Conservation (phyloP, 2,329 filamentous ascomycete genomes). For the Decorospora gaudefroyi region DNA sequence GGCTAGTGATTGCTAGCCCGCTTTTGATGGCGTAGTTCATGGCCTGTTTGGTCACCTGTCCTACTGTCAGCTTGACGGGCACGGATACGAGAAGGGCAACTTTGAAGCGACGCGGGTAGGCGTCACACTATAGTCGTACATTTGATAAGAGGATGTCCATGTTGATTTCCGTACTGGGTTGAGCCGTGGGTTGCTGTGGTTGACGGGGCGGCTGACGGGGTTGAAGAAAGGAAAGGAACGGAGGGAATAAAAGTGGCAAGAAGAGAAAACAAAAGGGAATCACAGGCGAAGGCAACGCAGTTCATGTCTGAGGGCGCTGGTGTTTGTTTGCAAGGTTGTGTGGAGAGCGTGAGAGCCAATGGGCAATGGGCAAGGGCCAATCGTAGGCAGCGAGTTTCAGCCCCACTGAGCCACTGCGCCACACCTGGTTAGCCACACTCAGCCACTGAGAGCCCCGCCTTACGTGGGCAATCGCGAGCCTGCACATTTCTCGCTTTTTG, state of each 20-base stretch:
- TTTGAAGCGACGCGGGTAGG: not conserved
- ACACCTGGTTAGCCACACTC: constrained; percentile 22
- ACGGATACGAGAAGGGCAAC: not conserved
- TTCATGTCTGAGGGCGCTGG: constrained; percentile 6
- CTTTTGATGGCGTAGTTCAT: constrained; percentile 90
- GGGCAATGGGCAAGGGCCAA: constrained; percentile 32
- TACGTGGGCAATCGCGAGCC: constrained; percentile 27
- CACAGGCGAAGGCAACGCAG: not conserved
- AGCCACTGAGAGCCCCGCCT: constrained; percentile 23
- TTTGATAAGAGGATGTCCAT: constrained; percentile 75
- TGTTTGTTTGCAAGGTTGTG: constrained; percentile 25
- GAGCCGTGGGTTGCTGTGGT: constrained; percentile 4
- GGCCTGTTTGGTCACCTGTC: constrained; percentile 71
- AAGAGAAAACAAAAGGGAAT: not conserved
- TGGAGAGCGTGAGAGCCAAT: too few species aligned
- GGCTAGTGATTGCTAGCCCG: constrained; percentile 81
- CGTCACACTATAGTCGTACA: constrained; percentile 48
- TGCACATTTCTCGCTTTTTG: constrained; percentile 31
- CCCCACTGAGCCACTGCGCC: too few species aligned
- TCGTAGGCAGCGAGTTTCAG: constrained; percentile 34
- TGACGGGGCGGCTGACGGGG: constrained; percentile 1
- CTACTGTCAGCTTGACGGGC: constrained; percentile 12
- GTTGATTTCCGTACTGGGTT: constrained; percentile 31
- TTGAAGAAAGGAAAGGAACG: constrained; percentile 3
- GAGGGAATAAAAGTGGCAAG: not conserved